These are phyloP conservation scores for Euphorbia lathyris DNA, from an alignment of 345 rosid genomes.

Conservation along the genomic window DNA sequence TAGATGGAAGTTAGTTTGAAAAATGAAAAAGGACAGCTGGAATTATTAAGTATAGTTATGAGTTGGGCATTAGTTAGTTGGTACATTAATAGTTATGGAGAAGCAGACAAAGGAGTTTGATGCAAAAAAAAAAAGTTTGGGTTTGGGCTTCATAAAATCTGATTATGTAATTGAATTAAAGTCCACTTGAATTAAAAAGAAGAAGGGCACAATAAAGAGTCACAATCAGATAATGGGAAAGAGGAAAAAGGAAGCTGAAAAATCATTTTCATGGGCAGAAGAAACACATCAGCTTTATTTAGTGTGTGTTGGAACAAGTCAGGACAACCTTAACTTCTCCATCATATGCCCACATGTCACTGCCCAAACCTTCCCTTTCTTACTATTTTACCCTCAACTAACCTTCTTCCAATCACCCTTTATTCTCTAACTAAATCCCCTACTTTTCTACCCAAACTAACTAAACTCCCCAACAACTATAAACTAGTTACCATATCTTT, in stretches of 20 bases:
- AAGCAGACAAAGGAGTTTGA: no score
- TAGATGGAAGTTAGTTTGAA: no score
- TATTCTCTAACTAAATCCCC: background rate
- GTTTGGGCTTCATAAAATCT: no score
- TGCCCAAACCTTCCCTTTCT: background rate
- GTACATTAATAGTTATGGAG: no score
- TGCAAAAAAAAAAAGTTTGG: background rate
- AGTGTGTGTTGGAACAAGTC: constrained; percentile 38
- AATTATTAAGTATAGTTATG: no score
- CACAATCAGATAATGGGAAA: no score
- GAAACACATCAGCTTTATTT: constrained; percentile 8
- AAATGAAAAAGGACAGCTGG: no score
- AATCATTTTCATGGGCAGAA: constrained; percentile 18
- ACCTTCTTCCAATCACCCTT: background rate
- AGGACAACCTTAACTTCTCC: constrained; percentile 53
- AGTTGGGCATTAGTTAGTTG: no score
- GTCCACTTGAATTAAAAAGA: background rate
- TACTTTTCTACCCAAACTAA: background rate
- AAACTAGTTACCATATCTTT: background rate
- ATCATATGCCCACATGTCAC: constrained; percentile 21
- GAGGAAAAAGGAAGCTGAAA: constrained; percentile 3
- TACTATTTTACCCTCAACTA: background rate
- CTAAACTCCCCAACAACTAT: background rate
- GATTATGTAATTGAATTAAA: no score
- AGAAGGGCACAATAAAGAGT: background rate